Conservation (phyloP, 2,329 filamentous ascomycete genomes). For the Hypomyces rosellus region DNA sequence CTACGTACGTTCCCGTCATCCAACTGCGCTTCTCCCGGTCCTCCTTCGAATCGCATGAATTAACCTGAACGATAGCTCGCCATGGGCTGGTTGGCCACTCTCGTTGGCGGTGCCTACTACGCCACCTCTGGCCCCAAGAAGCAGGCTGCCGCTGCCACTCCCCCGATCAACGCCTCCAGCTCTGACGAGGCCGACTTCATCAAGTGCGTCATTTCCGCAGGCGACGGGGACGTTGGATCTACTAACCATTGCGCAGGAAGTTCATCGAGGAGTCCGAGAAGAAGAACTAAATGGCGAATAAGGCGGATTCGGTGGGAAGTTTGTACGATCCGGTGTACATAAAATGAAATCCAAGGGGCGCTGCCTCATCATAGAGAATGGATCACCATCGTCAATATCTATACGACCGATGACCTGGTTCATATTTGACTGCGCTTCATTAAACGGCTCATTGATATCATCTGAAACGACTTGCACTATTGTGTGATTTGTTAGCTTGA, state of each 20-base stretch:
- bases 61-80: conserved; percentile 41
- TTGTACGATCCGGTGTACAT: conserved; percentile 23
- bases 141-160: conserved; percentile 38
- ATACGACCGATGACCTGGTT: no score
- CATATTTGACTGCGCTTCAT: no score
- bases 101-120: conserved; percentile 45
- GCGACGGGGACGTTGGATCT: conserved; percentile 2
- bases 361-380: no score
- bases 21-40: conserved; percentile 6
- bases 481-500: no score
- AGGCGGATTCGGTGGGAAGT: conserved; percentile 15
- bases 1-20: conserved; percentile 42
- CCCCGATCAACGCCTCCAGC: conserved; percentile 56
- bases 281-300: conserved; percentile 29
- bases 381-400: no score
- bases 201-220: conserved; percentile 43
- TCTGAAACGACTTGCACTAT: no score
- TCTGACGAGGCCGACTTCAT: conserved; percentile 60
- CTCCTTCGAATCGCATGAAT: conserved; percentile 2
- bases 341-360: no score
- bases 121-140: conserved; percentile 39
- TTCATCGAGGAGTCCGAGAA: conserved; percentile 37
- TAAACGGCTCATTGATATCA: no score
- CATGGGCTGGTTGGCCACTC: conserved; percentile 47
- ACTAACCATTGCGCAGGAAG: conserved; percentile 29